Base-by-base conservation (phyloP, 768 basidiomycete genomes). In the Suillus occidentalis region DNA sequence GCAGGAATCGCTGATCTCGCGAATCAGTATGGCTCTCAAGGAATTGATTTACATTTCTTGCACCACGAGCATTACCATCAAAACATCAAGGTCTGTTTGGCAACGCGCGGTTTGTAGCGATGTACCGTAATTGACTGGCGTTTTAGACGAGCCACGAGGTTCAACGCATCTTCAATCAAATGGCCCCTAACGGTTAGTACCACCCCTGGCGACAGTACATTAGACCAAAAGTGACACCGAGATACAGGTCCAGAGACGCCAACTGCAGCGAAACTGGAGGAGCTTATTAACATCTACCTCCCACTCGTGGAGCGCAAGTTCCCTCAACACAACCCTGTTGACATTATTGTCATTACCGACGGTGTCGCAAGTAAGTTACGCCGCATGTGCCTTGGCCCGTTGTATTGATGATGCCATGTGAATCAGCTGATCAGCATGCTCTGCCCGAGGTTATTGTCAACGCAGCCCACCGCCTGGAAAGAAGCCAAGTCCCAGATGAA, bases 31-130 rank as follows among this genome's bases (percentile, higher is more conserved):
- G 76, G 72, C n/a, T 65, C 70, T 14, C 70, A 74, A 47, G 76
- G 78, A 25, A 64, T 78, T 31, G 78, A 79, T 53, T 63, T 78
- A 22, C 68, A 74, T 64, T 78, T 77, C 70, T 69, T 78, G 47
- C 78, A 78, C 66, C 60, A 61, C 40, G 25, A 52, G 55, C 61
- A 42, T 62, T 72, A 68, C 52, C 71, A 68, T 7, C 28, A 37
- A 13, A 65, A 64, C 52, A 28, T 70, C 49, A 66, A 58, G 60
- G 66, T 57, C 25, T 25, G 63, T 39, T 31, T 42, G 2, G 34
- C 28, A 28, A 28, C 22, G n/a, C 34, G 18, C 34, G 18, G 2
- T 12, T n/a, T 39, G 37, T n/a, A 56, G 40, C 14, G 13, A 18
- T 39, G 25, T 14, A 28, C 10, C 5, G 39, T 28, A 20, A 14